A percentile compares a stretch with the other conserved stretches of the same genome.
phyloP scores from a whole-genome alignment of 1,284 basidiomycete genomes.

The Termitomyces sp. region DNA sequence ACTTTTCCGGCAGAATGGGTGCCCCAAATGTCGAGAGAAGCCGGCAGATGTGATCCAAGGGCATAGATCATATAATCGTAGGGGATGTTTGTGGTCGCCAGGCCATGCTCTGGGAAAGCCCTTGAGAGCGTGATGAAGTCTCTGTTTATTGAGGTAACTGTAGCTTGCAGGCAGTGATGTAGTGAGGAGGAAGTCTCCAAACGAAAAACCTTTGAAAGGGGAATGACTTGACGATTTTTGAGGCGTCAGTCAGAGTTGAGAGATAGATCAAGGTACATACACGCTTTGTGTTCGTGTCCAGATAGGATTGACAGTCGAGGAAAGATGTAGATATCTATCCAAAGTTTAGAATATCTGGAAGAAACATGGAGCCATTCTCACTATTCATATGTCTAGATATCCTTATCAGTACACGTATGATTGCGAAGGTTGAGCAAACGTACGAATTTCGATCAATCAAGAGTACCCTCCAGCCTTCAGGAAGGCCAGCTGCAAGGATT shows the following conservation, averaged over 20 bases:
- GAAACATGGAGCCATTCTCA: slow-evolving; percentile 21
- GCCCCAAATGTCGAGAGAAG: slow-evolving; percentile 54
- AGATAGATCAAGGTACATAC: slow-evolving; percentile 30
- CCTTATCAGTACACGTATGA: not conserved
- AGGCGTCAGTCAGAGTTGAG: not conserved
- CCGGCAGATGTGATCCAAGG: slow-evolving; percentile 51
- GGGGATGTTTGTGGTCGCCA: slow-evolving; percentile 25
- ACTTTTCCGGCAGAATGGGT: slow-evolving; percentile 11
- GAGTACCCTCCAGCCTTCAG: slow-evolving; percentile 60
- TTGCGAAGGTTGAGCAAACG: slow-evolving; percentile 17
- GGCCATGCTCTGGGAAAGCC: slow-evolving; percentile 42
- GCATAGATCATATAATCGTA: slow-evolving; percentile 60
- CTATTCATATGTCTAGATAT: slow-evolving; percentile 41
- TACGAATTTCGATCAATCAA: slow-evolving; percentile 69
- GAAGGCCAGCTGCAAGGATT: slow-evolving; percentile 51
- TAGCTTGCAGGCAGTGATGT: slow-evolving; percentile 27
- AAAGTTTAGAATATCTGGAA: not conserved
- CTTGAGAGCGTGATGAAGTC: slow-evolving; percentile 43
- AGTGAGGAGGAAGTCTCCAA: slow-evolving; percentile 20
- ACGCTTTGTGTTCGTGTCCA: slow-evolving; percentile 70
- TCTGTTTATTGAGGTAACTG: slow-evolving; percentile 40
- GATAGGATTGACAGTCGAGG: slow-evolving; percentile 61
- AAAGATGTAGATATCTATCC: slow-evolving; percentile 55
- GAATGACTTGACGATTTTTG: slow-evolving; percentile 44
- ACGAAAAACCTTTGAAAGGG: slow-evolving; percentile 45